Percentiles rank a stretch among this genome's conserved stretches.
These are phyloP conservation scores for Xylaria sp. DNA, from an alignment of 2,329 filamentous ascomycete genomes.

Conservation along the genomic window DNA sequence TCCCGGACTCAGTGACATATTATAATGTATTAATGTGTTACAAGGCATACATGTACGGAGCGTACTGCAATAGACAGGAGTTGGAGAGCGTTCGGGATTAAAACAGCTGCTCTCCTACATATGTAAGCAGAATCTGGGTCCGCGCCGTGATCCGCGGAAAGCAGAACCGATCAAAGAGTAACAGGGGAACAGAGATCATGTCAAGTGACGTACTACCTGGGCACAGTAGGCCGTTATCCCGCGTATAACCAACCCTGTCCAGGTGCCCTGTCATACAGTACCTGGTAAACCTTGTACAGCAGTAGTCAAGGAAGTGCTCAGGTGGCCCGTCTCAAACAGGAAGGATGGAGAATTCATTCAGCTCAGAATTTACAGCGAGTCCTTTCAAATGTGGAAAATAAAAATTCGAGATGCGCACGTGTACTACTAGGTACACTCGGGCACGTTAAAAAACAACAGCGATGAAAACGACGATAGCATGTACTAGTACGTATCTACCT, in stretches of 20 bases:
- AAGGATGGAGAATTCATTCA: conserved; percentile 5
- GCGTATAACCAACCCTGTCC: background rate
- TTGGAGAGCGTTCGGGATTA: conserved; percentile 1
- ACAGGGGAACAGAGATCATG: conserved; percentile 1
- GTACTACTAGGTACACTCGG: background rate
- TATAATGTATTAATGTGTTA: background rate
- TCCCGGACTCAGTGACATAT: background rate
- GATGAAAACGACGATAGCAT: background rate
- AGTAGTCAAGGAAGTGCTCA: background rate
- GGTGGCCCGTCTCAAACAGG: background rate
- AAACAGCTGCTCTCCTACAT: background rate
- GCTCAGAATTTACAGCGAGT: background rate
- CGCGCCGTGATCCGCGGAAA: background rate
- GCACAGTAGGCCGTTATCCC: background rate
- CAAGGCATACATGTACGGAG: background rate
- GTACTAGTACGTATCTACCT: background rate
- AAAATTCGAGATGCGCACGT: conserved; percentile 3
- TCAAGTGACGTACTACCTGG: conserved; percentile 28
- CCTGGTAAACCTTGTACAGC: background rate
- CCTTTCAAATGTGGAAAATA: background rate
- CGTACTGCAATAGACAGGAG: too few relatives aligned
- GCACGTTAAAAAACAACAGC: background rate
- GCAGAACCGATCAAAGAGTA: conserved; percentile 4
- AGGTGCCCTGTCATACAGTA: background rate
- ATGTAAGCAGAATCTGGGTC: conserved; percentile 1